Conservation (phyloP, 1,284 basidiomycete genomes). For the Puccinia polysora region DNA sequence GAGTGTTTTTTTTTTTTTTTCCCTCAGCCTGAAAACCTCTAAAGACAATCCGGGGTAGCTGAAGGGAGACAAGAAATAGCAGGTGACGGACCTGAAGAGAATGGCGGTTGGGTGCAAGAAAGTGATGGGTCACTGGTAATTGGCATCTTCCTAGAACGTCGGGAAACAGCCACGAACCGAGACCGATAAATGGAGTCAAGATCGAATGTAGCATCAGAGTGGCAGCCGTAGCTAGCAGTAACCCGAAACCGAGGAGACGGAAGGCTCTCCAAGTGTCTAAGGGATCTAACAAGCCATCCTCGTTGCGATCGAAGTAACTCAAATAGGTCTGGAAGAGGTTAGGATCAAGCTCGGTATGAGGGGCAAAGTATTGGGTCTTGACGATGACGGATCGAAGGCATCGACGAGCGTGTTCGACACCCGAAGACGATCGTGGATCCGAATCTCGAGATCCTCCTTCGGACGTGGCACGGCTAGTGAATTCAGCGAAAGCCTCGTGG, state of each 20-base stretch:
- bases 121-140: not conserved
- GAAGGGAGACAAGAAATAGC: not conserved
- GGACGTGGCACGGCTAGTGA: not conserved
- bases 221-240: not conserved
- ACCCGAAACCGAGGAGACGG: slow-evolving; percentile 25
- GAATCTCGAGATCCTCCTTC: too few relatives aligned
- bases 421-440: not conserved
- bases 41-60: not conserved
- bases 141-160: slow-evolving; percentile 1
- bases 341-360: not conserved
- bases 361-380: not conserved
- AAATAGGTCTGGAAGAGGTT: slow-evolving; percentile 17
- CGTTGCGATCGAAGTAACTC: slow-evolving; percentile 20
- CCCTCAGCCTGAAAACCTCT: not conserved
- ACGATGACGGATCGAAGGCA: not conserved
- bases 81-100: not conserved
- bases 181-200: slow-evolving; percentile 8
- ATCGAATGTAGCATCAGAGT: slow-evolving; percentile 5
- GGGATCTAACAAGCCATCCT: slow-evolving; percentile 18
- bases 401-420: not conserved
- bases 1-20: not conserved
- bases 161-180: slow-evolving; percentile 7
- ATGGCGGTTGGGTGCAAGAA: not conserved
- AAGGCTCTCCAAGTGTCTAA: slow-evolving; percentile 11
- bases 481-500: not conserved